Conservation (phyloP, 1,139 yeast species). For the Pneumocystis canis region DNA sequence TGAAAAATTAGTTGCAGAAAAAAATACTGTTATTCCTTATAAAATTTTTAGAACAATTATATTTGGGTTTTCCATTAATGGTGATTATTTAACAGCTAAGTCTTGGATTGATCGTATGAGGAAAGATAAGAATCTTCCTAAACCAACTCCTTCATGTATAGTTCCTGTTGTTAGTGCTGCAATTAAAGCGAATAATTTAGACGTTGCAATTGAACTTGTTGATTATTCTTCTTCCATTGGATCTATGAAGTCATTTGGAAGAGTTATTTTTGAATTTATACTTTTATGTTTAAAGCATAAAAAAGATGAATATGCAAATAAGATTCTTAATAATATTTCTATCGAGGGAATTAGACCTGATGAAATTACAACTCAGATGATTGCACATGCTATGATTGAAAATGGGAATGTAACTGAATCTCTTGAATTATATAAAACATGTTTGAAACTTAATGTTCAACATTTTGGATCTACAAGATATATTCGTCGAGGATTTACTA, state of each 20-base stretch:
- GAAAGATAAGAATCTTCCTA: neutral
- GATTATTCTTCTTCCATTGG: slow-evolving; percentile 1
- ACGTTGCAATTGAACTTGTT: neutral
- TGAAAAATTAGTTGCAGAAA: slow-evolving; percentile 8
- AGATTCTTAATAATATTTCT: neutral
- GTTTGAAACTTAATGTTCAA: neutral
- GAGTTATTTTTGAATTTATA: neutral
- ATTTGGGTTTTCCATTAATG: neutral
- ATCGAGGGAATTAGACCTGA: slow-evolving; percentile 1
- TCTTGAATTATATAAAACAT: neutral
- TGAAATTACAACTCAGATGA: neutral
- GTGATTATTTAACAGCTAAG: neutral
- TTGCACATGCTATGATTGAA: neutral
- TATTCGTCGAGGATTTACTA: neutral
- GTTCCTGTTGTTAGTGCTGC: neutral
- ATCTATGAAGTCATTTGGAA: neutral
- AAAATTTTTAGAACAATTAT: neutral
- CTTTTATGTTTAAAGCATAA: neutral
- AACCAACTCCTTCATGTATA: neutral
- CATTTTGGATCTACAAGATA: neutral
- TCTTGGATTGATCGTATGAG: slow-evolving; percentile 2
- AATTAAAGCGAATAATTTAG: neutral
- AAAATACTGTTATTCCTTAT: neutral
- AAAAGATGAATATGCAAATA: neutral
- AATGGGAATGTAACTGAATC: neutral